A percentile compares a stretch with the other conserved stretches of the same genome.
Evolutionary conservation across 2,329 filamentous ascomycete species (phyloP).

Genomic region (Aulographum hederae): DNA sequence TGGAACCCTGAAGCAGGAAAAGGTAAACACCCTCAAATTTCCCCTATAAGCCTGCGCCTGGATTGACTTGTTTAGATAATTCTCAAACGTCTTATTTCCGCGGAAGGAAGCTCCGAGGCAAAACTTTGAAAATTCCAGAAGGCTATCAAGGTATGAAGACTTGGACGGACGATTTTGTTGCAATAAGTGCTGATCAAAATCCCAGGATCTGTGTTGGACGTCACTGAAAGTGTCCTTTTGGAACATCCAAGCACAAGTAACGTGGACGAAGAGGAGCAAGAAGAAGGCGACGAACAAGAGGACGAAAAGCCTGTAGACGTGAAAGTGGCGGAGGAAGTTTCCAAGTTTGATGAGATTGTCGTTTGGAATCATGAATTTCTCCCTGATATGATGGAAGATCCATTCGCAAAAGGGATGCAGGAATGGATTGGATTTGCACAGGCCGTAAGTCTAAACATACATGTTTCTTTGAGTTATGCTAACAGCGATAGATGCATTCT

Average conservation of each 20-base stretch:
- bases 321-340: slow-evolving; percentile 39
- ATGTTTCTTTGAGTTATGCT: background rate
- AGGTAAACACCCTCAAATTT: too few relatives aligned
- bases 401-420: slow-evolving; percentile 54
- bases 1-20: slow-evolving; percentile 44
- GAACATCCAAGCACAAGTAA: background rate
- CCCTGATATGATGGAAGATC: slow-evolving; percentile 43
- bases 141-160: slow-evolving; percentile 39
- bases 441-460: slow-evolving; percentile 29
- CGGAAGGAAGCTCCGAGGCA: slow-evolving; percentile 61
- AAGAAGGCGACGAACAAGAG: slow-evolving; percentile 8
- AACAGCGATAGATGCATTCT: background rate
- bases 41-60: too few relatives aligned
- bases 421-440: slow-evolving; percentile 68
- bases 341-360: slow-evolving; percentile 54
- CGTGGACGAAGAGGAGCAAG: background rate
- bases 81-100: slow-evolving; percentile 50
- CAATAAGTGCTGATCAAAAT: too few relatives aligned
- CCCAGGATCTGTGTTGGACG: too few relatives aligned
- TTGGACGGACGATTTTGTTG: background rate
- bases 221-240: background rate
- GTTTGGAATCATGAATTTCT: slow-evolving; percentile 70
- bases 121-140: slow-evolving; percentile 45
- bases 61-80: slow-evolving; percentile 10
- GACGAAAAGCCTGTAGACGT: slow-evolving; percentile 9